Conservation (phyloP, 106 monocot species). For the Agapanthus africanus region DNA sequence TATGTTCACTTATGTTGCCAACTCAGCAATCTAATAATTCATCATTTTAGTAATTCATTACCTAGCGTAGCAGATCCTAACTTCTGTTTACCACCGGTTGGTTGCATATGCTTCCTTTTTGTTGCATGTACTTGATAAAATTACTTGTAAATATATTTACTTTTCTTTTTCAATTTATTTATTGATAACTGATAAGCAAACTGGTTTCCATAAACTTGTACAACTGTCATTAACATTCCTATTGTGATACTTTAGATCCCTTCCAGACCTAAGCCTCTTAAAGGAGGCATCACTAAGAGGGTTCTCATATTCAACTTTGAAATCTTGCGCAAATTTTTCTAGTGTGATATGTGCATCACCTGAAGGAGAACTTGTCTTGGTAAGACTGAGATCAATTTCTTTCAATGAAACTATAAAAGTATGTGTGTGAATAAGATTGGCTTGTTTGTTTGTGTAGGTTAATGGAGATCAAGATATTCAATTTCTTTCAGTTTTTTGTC, state of each 20-base stretch:
- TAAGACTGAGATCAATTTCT: conserved; percentile 16
- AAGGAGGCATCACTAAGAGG: conserved; percentile 48
- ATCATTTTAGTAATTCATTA: neutral
- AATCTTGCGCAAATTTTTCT: conserved; percentile 16
- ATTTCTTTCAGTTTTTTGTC: conserved; percentile 44
- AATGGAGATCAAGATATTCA: conserved; percentile 64
- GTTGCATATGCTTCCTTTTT: neutral
- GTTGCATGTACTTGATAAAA: neutral
- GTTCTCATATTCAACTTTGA: conserved; percentile 24
- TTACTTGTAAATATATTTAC: neutral
- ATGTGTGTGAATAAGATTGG: no score
- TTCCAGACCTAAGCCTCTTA: conserved; percentile 60
- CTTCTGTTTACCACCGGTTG: neutral
- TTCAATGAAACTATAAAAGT: neutral
- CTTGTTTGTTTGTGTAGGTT: conserved; percentile 42
- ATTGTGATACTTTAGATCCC: conserved; percentile 46
- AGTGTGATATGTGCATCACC: conserved; percentile 39
- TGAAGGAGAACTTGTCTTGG: conserved; percentile 71
- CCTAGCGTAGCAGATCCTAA: neutral
- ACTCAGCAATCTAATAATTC: neutral
- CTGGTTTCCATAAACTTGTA: conserved; percentile 4
- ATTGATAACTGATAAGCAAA: conserved; percentile 3
- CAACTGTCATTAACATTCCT: neutral
- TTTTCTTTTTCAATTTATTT: neutral
- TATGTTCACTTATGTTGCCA: neutral